Conservation (phyloP, 1,284 basidiomycete genomes). For the Cryptococcus amylolentus region DNA sequence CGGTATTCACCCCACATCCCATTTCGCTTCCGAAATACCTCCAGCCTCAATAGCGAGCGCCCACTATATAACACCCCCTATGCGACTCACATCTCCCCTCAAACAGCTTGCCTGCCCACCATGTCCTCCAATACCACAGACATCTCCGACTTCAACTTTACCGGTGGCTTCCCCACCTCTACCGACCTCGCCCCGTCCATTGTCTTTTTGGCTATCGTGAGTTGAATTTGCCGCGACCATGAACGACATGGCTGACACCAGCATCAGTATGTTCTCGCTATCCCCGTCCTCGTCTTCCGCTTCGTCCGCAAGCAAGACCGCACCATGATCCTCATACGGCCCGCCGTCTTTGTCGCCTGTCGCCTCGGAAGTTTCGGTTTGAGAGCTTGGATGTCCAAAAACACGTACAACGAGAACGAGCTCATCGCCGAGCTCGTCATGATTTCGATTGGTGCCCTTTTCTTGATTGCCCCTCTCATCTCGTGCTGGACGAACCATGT, state of each 20-base stretch:
- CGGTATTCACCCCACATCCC: not conserved
- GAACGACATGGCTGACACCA: not conserved
- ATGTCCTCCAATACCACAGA: constrained; percentile 2
- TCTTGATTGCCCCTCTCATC: constrained; percentile 33
- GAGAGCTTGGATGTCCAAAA: constrained; percentile 31
- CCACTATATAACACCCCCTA: not conserved
- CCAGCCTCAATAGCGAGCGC: not conserved
- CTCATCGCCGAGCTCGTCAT: constrained; percentile 34
- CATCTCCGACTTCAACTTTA: constrained; percentile 25
- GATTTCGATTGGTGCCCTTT: constrained; percentile 29
- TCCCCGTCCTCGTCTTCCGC: constrained; percentile 26
- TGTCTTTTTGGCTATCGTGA: constrained; percentile 30
- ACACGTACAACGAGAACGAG: constrained; percentile 16
- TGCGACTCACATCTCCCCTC: not conserved
- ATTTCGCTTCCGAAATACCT: no score
- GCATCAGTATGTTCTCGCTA: constrained; percentile 20
- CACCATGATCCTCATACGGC: constrained; percentile 27
- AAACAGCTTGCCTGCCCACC: not conserved
- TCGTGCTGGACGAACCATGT: constrained; percentile 28
- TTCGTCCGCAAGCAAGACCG: constrained; percentile 10
- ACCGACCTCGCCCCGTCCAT: constrained; percentile 36
- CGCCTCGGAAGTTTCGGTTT: constrained; percentile 26
- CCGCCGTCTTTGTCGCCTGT: constrained; percentile 23
- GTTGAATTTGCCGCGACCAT: constrained; percentile 3
- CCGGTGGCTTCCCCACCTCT: constrained; percentile 28